Conservation (phyloP, 2,329 filamentous ascomycete species). For the Metarhizium album region DNA sequence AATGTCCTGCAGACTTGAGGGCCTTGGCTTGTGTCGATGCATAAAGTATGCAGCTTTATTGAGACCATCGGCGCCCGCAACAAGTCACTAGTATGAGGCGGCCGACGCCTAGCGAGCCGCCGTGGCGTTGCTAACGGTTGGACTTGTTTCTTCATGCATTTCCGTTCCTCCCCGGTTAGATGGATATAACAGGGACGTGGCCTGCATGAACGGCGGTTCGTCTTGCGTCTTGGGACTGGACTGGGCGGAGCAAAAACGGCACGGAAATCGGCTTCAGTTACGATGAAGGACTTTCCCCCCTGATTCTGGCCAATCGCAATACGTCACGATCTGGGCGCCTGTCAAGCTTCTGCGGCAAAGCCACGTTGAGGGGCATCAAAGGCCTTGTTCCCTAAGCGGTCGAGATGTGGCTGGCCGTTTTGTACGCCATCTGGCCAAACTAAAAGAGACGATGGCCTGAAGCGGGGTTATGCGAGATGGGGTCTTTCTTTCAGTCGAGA, state of each 20-base stretch:
- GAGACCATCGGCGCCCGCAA: background rate
- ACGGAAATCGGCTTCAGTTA: background rate
- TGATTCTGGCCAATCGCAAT: background rate
- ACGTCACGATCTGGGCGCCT: background rate
- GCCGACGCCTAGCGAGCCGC: background rate
- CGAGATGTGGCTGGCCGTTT: slow-evolving; percentile 1
- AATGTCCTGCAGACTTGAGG: background rate
- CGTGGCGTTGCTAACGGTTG: background rate
- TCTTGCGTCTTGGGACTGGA: background rate
- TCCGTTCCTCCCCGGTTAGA: background rate
- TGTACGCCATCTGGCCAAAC: slow-evolving; percentile 2
- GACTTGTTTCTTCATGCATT: background rate
- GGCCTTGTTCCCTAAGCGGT: background rate
- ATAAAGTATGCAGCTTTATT: background rate
- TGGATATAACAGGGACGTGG: background rate
- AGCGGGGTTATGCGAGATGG: background rate
- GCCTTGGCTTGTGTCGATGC: background rate
- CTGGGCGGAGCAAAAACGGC: background rate
- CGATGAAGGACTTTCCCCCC: background rate
- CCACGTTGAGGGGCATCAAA: background rate
- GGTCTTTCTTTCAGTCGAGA: background rate
- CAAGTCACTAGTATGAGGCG: background rate
- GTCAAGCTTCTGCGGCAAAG: background rate
- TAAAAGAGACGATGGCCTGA: background rate
- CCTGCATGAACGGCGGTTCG: background rate